Evolutionary conservation across 2,329 filamentous ascomycete genomes (phyloP), one percentile per base, ranked within the genome.

Genomic region (Xylariaceae sp.): DNA sequence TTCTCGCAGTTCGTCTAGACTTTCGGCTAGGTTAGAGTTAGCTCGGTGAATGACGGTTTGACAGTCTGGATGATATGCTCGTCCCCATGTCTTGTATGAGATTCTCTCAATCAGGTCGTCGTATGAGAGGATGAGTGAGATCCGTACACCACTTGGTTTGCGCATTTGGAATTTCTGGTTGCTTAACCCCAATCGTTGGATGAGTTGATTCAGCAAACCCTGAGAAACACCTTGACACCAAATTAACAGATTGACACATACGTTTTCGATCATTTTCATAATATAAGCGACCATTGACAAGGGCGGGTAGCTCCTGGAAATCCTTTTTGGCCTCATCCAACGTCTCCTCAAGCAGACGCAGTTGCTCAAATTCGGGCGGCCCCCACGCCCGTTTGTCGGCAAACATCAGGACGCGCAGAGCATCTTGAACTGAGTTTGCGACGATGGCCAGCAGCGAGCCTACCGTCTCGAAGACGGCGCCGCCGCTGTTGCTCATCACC

Each of bases 301-400:
- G 68, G 42, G 71, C 70, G 18, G 74, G 73, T 51, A 83, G 69
- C 59, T 79, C 74, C 66, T 83, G 80, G 55, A 82, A 83, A 66
- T 83, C 80, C 63, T 73, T 75, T 66, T 77, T 80, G 48, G 80
- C 80, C 57, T 81, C 78, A 61, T 82, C 77, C 45, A 83, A 70
- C n/a, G 74, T 70, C 33, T 72, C 69, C 58, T 81, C 75, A 47
- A 83, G 69, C 43, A 77, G 74, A 49, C 73, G 75, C 49, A 77
- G 64, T 68, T 83, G 80, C 61, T 82, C 79, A 61, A 80, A 75
- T 68, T 83, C 80, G 70, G 82, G 78, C 18, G 71, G 68, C 0
- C 75, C 77, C 80, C 80, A 83, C 53, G 76, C 74, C 40, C 73
- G 72, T 66, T 81, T 82, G 65, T 83, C 80, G 58, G 78, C 74